Evolutionary conservation across 116 monocot species (phyloP).

Genomic region (Iris pallida): DNA sequence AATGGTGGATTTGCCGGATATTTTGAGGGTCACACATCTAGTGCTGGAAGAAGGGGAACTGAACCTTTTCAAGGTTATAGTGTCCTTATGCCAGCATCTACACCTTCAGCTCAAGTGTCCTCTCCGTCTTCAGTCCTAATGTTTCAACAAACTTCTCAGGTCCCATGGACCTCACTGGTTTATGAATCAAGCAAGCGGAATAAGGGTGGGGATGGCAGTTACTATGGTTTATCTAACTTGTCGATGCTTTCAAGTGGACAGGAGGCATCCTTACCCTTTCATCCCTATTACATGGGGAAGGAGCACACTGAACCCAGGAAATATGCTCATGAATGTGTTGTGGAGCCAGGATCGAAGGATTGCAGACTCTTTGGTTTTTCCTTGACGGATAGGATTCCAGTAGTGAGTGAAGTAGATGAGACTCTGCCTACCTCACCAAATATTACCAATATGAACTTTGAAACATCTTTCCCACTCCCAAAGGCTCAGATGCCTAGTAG

Average conservation of each 20-base stretch:
- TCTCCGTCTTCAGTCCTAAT: conserved; percentile 66
- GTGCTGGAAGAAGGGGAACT: conserved; percentile 15
- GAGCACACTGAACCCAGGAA: conserved; percentile 14
- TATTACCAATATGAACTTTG: conserved; percentile 11
- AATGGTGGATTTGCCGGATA: conserved; percentile 16
- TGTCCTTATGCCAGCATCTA: conserved; percentile 4
- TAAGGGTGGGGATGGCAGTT: conserved; percentile 7
- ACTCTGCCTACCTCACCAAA: conserved; percentile 5
- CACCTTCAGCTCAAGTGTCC: conserved; percentile 39
- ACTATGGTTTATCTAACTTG: background rate
- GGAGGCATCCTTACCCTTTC: background rate
- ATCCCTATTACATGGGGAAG: background rate
- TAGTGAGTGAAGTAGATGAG: conserved; percentile 7
- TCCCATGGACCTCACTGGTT: conserved; percentile 7
- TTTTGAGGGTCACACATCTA: conserved; percentile 5
- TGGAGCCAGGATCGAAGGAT: background rate
- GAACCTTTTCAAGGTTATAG: conserved; percentile 20
- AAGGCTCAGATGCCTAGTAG: conserved; percentile 8
- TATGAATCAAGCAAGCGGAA: conserved; percentile 11
- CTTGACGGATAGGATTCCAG: conserved; percentile 32
- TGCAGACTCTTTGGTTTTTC: conserved; percentile 79
- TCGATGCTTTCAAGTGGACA: background rate
- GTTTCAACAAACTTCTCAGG: conserved; percentile 41
- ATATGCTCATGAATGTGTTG: background rate
- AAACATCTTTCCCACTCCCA: conserved; percentile 13